phyloP scores from a whole-genome alignment of 2,329 filamentous ascomycete genomes.

The Curvularia hawaiiensis region DNA sequence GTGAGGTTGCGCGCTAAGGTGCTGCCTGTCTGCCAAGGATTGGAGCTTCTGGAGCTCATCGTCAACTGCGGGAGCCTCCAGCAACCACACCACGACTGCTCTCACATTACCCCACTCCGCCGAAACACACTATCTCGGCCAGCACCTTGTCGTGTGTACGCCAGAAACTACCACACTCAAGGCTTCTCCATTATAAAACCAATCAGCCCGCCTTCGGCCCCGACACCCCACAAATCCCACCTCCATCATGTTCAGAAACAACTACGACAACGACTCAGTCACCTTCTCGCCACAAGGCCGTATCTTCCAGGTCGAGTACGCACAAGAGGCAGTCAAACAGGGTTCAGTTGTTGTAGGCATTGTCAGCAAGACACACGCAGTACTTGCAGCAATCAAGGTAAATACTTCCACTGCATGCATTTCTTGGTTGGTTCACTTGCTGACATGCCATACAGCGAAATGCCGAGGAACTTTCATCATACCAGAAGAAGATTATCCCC shows the following conservation, averaged over 20 bases:
- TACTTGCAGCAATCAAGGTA: conserved; percentile 96
- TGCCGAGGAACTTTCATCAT: conserved; percentile 98
- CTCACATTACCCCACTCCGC: conserved; percentile 10
- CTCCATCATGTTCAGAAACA: conserved; percentile 94
- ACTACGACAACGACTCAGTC: conserved; percentile 99
- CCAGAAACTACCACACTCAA: not conserved
- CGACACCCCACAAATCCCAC: conserved; percentile 22
- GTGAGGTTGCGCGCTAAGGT: conserved; percentile 14
- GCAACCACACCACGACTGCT: conserved; percentile 23
- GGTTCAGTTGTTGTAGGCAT: conserved; percentile 97
- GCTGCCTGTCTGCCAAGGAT: conserved; percentile 10
- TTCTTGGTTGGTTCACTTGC: not conserved
- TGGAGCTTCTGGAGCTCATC: conserved; percentile 19
- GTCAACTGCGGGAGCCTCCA: conserved; percentile 39
- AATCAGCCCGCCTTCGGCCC: conserved; percentile 2
- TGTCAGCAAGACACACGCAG: conserved; percentile 96
- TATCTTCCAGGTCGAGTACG: conserved; percentile 99
- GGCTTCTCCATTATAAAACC: conserved; percentile 2
- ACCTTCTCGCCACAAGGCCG: conserved; percentile 99
- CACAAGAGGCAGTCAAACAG: conserved; percentile 97
- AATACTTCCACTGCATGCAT: conserved; percentile 10
- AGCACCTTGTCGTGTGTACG: not conserved
- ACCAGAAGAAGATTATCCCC: conserved; percentile 99
- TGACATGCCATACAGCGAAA: conserved; percentile 71
- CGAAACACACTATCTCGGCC: not conserved